Evolutionary conservation across 1,139 yeast species (phyloP).

Genomic region (Geotrichum restrictum): DNA sequence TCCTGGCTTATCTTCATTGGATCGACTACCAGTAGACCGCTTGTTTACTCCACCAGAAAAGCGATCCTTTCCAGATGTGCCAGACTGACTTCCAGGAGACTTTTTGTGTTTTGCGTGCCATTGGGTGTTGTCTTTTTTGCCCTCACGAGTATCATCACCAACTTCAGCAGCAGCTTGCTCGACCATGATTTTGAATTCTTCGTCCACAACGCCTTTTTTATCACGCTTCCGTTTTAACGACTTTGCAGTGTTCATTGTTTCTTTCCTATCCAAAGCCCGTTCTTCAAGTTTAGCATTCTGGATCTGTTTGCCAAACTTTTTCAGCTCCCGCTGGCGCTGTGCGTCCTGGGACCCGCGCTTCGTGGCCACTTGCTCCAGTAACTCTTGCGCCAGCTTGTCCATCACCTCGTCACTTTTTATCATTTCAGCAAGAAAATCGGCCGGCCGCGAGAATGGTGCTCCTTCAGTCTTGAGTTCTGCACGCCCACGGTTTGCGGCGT

Average conservation of each 20-base stretch:
- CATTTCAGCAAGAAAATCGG: too few species aligned
- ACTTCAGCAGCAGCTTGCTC: conserved; percentile 66
- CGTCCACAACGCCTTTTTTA: conserved; percentile 66
- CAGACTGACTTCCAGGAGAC: too few species aligned
- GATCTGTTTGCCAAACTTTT: too few species aligned
- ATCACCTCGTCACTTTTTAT: too few species aligned
- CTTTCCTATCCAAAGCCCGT: conserved; percentile 34
- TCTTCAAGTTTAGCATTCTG: conserved; percentile 34
- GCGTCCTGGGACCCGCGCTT: not conserved
- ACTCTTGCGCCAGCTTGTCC: not conserved
- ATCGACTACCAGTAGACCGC: conserved; percentile 53
- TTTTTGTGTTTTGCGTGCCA: too few species aligned
- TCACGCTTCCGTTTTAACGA: conserved; percentile 42
- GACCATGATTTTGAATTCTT: conserved; percentile 61
- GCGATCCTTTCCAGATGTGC: too few species aligned
- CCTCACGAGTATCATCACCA: conserved; percentile 48
- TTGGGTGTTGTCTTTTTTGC: too few species aligned
- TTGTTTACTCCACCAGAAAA: conserved; percentile 62
- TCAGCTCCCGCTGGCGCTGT: too few species aligned
- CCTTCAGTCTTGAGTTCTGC: conserved; percentile 64
- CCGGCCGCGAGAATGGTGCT: conserved; percentile 37
- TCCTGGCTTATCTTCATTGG: conserved; percentile 50
- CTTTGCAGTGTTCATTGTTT: conserved; percentile 59
- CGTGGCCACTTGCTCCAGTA: not conserved
- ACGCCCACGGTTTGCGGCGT: conserved; percentile 74